Conservation (phyloP, 352 stramenopile genomes). For the Nothophytophthora sp. region DNA sequence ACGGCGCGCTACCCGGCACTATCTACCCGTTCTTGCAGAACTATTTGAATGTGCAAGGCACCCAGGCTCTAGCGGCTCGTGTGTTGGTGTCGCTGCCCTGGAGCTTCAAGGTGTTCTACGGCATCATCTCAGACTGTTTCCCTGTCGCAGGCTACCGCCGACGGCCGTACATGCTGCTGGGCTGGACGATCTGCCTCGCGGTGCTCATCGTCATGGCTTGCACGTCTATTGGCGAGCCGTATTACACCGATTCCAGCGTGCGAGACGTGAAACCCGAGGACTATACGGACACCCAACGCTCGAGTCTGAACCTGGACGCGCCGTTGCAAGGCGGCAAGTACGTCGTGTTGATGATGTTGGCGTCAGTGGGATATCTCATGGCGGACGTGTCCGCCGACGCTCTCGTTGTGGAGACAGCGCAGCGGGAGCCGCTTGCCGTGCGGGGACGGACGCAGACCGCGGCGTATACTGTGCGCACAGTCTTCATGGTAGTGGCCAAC, state of each 20-base stretch:
- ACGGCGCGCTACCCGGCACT: conserved; percentile 26
- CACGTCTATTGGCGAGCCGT: conserved; percentile 24
- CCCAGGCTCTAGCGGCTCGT: conserved; percentile 10
- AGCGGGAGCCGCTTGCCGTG: conserved; percentile 37
- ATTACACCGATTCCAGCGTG: conserved; percentile 18
- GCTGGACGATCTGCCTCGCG: conserved; percentile 31
- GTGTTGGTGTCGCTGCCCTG: conserved; percentile 53
- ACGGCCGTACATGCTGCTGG: conserved; percentile 23
- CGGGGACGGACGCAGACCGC: conserved; percentile 32
- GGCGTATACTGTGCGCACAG: conserved; percentile 19
- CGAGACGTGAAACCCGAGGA: conserved; percentile 21
- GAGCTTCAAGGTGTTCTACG: conserved; percentile 35
- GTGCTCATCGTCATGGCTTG: conserved; percentile 31
- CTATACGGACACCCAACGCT: conserved; percentile 16
- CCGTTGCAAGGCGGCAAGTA: conserved; percentile 19
- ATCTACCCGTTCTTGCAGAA: conserved; percentile 36
- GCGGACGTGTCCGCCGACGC: conserved; percentile 29
- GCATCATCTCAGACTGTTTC: conserved; percentile 21
- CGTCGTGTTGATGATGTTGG: conserved; percentile 29
- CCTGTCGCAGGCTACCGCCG: conserved; percentile 21
- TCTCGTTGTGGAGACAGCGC: conserved; percentile 37
- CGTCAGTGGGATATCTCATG: conserved; percentile 22
- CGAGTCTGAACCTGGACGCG: conserved; percentile 18
- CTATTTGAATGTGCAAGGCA: conserved; percentile 27
- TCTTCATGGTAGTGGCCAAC: conserved; percentile 21